Evolutionary conservation across 805 yeast species (phyloP), one percentile per base, ranked within the genome.

Genomic region (Cyberlindnera amylophila): DNA sequence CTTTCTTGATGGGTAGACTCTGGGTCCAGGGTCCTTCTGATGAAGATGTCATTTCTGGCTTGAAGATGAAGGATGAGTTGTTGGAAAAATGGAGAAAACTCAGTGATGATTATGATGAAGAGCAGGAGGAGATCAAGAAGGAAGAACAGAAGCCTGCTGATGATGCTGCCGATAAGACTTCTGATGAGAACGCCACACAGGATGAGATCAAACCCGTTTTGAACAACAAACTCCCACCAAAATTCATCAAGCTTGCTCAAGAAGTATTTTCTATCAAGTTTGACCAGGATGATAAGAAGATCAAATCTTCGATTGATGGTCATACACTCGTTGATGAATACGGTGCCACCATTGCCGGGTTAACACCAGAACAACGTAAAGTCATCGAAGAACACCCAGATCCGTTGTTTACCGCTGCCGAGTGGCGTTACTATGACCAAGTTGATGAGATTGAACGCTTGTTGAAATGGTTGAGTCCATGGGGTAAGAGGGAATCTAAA

Each of bases 21-120:
- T 89, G 96, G 93, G 74, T 93, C 3, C 97, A 89, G 61, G 99
- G 99, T 0, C 98, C 98, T 1, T 45, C 53, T 3, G 69, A 66
- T 23, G 81, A 75, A 15, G 75, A 74, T 31, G 50, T 70, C 4
- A 55, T 61, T 15, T 53, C 56, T 18, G 64, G 61, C 21, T 27
- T 74, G 19, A 52, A 60, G 18, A 34, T 66, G n/a, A 46, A 59
- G 4, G 46, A 50, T 11, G 64, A 60, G 2, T 46, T 61, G 21
- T 30, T 61, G 4, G 16, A 39, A 7, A 50, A 53, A 12, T 67
- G 72, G 70, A 44, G 47, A 12, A 39, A 48, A 13, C 18, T 48
- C 15, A 39, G 30, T 8, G 30, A 34, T 6, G 40, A 35, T 6
- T 11, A n/a, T 17, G 32, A 28, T n/a, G 38, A 32, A 4, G 38